Conservation (phyloP, 495 filamentous ascomycete genomes). For the Hyaloscypha variabilis region DNA sequence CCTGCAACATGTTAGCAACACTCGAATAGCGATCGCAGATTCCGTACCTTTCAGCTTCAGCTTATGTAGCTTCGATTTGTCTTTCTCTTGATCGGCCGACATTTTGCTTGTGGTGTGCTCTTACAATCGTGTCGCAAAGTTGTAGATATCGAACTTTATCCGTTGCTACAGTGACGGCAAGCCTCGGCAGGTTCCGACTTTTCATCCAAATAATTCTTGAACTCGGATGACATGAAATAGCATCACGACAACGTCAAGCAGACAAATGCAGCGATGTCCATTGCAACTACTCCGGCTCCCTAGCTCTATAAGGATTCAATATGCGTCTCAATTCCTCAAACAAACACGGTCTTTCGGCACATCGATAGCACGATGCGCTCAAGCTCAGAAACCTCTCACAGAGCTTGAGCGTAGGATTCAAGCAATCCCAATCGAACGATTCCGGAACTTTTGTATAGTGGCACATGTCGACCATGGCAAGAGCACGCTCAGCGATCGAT, state of each 20-base stretch:
- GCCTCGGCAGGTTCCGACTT: constrained; percentile 23
- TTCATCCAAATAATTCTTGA: constrained; percentile 18
- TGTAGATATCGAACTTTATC: not conserved
- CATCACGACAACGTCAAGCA: constrained; percentile 7
- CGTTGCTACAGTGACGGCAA: constrained; percentile 21
- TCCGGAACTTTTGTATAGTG: constrained; percentile 97
- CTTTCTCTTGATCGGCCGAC: constrained; percentile 54
- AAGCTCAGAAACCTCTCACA: constrained; percentile 21
- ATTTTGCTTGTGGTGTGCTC: constrained; percentile 19
- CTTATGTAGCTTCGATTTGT: constrained; percentile 93
- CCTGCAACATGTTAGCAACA: constrained; percentile 22
- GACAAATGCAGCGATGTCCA: constrained; percentile 58
- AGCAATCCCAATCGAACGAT: constrained; percentile 86
- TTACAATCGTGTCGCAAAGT: not conserved
- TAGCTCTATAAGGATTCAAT: constrained; percentile 29
- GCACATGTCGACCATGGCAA: constrained; percentile 99
- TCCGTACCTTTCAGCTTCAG: constrained; percentile 80
- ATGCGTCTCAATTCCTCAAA: constrained; percentile 31
- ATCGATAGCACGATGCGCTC: constrained; percentile 26
- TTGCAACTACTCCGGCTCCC: constrained; percentile 32
- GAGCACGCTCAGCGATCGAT: constrained; percentile 86
- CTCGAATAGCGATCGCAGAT: not conserved
- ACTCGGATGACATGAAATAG: not conserved
- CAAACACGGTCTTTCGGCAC: constrained; percentile 23
- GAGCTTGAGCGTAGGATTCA: constrained; percentile 73